Percentiles rank a stretch among this genome's conserved stretches.
These are phyloP conservation scores for Ocimum tenuiflorum DNA, from an alignment of 257 asterid genomes.

Conservation along the genomic window DNA sequence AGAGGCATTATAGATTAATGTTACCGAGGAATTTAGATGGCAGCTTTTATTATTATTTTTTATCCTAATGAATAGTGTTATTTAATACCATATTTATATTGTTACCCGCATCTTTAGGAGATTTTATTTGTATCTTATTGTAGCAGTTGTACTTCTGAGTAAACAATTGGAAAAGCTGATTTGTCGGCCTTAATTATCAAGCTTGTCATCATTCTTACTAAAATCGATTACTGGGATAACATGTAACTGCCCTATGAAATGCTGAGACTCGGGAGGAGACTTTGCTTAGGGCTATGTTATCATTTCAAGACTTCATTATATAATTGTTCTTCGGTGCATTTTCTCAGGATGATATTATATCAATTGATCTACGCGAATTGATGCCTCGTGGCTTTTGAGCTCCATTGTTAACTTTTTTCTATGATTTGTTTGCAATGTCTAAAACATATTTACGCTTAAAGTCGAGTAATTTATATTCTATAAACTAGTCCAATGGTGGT, in stretches of 20 bases:
- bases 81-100: constrained; percentile 2
- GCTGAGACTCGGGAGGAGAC: background rate
- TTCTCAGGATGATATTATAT: background rate
- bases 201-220: constrained; percentile 6
- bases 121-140: constrained; percentile 11
- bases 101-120: constrained; percentile 25
- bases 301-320: background rate
- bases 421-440: background rate
- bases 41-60: constrained; percentile 18
- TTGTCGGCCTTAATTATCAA: constrained; percentile 8
- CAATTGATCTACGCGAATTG: background rate
- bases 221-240: background rate
- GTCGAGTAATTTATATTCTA: no score
- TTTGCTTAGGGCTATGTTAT: background rate
- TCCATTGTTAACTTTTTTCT: background rate
- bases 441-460: background rate
- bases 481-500: background rate
- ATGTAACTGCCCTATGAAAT: constrained; percentile 6
- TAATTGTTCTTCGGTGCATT: background rate
- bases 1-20: constrained; percentile 8
- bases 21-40: constrained; percentile 26
- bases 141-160: constrained; percentile 8
- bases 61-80: background rate
- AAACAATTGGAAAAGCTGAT: constrained; percentile 23
- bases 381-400: background rate